phyloP scores from a whole-genome alignment of 768 basidiomycete species.

The Coprinopsis sp. region DNA sequence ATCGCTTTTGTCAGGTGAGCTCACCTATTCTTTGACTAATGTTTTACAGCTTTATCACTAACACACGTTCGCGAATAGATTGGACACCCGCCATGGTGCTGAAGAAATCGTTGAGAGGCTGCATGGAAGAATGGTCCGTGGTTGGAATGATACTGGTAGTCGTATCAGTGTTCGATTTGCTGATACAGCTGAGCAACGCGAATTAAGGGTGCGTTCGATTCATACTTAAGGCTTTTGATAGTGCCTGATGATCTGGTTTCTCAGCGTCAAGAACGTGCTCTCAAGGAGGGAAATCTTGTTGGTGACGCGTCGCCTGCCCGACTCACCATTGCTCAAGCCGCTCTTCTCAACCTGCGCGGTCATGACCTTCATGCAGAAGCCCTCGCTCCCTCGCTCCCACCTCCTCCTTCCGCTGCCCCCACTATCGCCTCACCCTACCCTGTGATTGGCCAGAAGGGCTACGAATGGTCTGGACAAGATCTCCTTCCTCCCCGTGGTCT shows the following conservation, averaged over 20 bases:
- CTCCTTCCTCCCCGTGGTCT: background rate
- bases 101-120: slow-evolving; percentile 75
- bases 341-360: slow-evolving; percentile 70
- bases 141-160: slow-evolving; percentile 73
- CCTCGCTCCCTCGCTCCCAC: background rate
- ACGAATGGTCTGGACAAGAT: slow-evolving; percentile 6
- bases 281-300: slow-evolving; percentile 41
- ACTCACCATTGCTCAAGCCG: slow-evolving; percentile 74
- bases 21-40: background rate
- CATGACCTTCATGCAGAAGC: slow-evolving; percentile 39
- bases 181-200: slow-evolving; percentile 72
- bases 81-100: slow-evolving; percentile 67
- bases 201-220: slow-evolving; percentile 54
- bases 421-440: background rate
- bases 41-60: slow-evolving; percentile 4
- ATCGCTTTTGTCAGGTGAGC: slow-evolving; percentile 78
- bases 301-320: slow-evolving; percentile 55
- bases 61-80: slow-evolving; percentile 31
- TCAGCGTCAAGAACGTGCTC: slow-evolving; percentile 58
- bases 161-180: slow-evolving; percentile 78
- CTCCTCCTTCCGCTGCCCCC: background rate
- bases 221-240: background rate
- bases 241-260: slow-evolving; percentile 4
- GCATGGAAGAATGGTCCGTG: slow-evolving; percentile 76
- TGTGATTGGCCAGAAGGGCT: slow-evolving; percentile 3